Evolutionary conservation across 2,329 filamentous ascomycete species (phyloP), one percentile per base, ranked within the genome.

Genomic region (Sporothrix sp.): DNA sequence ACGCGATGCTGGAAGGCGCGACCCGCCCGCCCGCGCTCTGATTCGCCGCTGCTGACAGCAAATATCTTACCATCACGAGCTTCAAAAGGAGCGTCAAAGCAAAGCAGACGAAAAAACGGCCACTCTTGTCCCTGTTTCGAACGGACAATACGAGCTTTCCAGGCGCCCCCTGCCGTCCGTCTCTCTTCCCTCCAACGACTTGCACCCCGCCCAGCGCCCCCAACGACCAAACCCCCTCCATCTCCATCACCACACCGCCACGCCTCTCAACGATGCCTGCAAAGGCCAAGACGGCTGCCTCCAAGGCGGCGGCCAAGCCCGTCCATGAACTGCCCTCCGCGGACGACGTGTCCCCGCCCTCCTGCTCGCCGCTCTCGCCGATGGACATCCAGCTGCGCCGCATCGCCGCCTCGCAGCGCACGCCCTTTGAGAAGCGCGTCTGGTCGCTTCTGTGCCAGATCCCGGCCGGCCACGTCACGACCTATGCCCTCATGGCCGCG

Each of bases 391-490:
- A 73, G 52, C 68, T 76, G 3, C 57, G 61, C 25, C 71, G 67
- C 56, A 77, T 78, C 57, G 67, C 68, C 7, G 55, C 62, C 14
- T 71, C 69, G 18, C 66, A 27, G 28, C 53, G 70, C 55, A 79
- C 78, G 0, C 58, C 70, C 6, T 82, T 79, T 60, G 77, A 82
- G 63, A 78, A 80, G 64, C 67, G 68, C 53, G 78, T 94, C 55
- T 91, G 88, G 70, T 68, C 74, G 2, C 74, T 84, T 4, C 78
- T 94, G 3, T 82, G 84, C 61, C 85, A 88, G 61, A 86, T 95
- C 53, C 89, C 89, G 1, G 65, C 68, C 14, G 88, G 88, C 28
- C 72, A 73, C 49, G 84, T 89, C 61, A 87, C 85, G 0, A 91
- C 87, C 0, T 94, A 95, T 67, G 83, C 78, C 3, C 72, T 83